These are phyloP conservation scores for Brettanomyces nanus DNA, from an alignment of 805 yeast genomes.

Conservation along the genomic window DNA sequence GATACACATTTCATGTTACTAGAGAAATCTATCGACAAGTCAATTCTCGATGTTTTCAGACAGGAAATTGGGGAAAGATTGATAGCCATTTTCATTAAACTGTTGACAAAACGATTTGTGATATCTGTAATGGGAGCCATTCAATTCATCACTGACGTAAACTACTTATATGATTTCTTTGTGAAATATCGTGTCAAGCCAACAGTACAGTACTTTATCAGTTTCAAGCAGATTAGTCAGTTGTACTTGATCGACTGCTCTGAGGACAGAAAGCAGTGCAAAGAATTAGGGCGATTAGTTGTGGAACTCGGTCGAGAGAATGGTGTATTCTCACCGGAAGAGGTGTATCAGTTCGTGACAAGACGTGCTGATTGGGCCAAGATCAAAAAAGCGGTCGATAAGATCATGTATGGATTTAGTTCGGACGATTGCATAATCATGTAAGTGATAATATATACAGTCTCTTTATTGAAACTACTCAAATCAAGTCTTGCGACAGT, in stretches of 20 bases:
- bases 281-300: constrained; percentile 74
- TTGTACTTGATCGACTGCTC: constrained; percentile 59
- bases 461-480: not conserved
- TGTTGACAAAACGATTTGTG: constrained; percentile 57
- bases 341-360: constrained; percentile 85
- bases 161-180: constrained; percentile 68
- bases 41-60: constrained; percentile 84
- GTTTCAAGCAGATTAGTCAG: constrained; percentile 79
- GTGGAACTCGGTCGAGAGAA: constrained; percentile 79
- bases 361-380: constrained; percentile 79
- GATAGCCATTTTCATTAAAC: constrained; percentile 66
- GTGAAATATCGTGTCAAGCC: constrained; percentile 53
- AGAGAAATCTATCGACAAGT: constrained; percentile 76
- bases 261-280: constrained; percentile 56
- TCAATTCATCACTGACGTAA: constrained; percentile 72
- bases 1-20: constrained; percentile 65
- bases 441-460: constrained; percentile 24
- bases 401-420: constrained; percentile 89
- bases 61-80: constrained; percentile 90
- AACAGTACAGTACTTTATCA: constrained; percentile 66
- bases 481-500: too few species aligned
- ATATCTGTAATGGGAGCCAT: constrained; percentile 80
- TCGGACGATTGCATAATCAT: constrained; percentile 64
- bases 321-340: constrained; percentile 88
- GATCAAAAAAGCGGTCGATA: constrained; percentile 76